Evolutionary conservation across 2,329 filamentous ascomycete species (phyloP).

Genomic region (Botrytis cinerea): DNA sequence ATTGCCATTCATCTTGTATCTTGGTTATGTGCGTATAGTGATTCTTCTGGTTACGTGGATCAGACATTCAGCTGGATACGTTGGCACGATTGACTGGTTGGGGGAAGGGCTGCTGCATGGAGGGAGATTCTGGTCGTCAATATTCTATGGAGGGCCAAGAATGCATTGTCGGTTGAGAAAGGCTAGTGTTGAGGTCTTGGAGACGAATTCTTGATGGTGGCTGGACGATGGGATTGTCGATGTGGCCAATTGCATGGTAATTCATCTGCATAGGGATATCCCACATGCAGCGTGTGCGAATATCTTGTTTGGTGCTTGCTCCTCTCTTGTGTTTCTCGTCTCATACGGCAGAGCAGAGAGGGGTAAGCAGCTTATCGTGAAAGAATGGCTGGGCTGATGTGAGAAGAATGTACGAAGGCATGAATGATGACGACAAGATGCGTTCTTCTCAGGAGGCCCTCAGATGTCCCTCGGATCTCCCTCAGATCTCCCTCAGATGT

Average conservation of each 20-base stretch:
- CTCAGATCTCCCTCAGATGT: neutral
- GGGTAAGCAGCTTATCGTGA: slow-evolving; percentile 8
- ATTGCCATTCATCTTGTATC: neutral
- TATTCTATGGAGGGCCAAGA: neutral
- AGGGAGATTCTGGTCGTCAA: neutral
- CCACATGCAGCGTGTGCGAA: neutral
- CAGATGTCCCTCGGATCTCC: neutral
- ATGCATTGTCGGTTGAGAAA: neutral
- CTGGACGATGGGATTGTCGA: neutral
- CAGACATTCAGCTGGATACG: neutral
- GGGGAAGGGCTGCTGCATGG: neutral
- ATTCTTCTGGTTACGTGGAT: neutral
- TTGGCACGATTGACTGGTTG: neutral
- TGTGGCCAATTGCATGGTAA: neutral
- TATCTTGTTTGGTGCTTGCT: neutral
- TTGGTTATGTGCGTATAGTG: neutral
- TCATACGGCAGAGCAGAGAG: neutral
- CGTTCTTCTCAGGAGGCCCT: neutral
- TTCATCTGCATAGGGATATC: neutral
- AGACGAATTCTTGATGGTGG: neutral
- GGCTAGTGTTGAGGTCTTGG: neutral
- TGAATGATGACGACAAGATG: neutral
- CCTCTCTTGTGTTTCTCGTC: neutral
- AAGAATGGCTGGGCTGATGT: neutral
- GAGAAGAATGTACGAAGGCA: neutral